These are phyloP conservation scores for Apiotrichum domesticum DNA, from an alignment of 1,284 basidiomycete genomes.

Conservation along the genomic window DNA sequence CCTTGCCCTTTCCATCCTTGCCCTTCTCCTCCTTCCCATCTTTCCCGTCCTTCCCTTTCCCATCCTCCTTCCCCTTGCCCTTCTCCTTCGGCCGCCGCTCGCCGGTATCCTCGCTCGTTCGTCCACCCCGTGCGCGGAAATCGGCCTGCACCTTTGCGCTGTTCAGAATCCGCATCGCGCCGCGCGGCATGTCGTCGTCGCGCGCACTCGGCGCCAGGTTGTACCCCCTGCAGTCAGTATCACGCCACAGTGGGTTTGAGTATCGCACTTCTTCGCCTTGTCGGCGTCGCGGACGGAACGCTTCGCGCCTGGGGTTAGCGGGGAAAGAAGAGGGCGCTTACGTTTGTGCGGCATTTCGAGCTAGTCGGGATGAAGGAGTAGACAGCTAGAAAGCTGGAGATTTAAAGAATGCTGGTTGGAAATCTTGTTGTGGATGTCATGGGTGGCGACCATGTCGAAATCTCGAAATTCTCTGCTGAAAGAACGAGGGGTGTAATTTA, in stretches of 20 bases:
- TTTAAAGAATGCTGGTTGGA: too few species aligned
- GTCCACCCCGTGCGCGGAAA: slow-evolving; percentile 34
- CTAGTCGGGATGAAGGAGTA: too few species aligned
- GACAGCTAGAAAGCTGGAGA: too few species aligned
- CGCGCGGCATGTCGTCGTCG: slow-evolving; percentile 40
- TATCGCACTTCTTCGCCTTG: slow-evolving; percentile 32
- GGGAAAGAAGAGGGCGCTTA: slow-evolving; percentile 13
- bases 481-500: too few species aligned
- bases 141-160: slow-evolving; percentile 29
- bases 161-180: slow-evolving; percentile 39
- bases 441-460: too few species aligned
- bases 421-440: too few species aligned
- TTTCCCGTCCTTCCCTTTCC: neutral
- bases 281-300: slow-evolving; percentile 37
- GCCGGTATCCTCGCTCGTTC: slow-evolving; percentile 36
- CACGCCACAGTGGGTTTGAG: neutral
- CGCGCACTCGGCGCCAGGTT: slow-evolving; percentile 33
- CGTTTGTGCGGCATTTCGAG: slow-evolving; percentile 43
- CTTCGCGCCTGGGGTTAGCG: slow-evolving; percentile 36
- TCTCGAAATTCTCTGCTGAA: too few species aligned
- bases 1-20: neutral
- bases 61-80: neutral
- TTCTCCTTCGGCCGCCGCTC: slow-evolving; percentile 13
- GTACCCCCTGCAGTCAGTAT: slow-evolving; percentile 31
- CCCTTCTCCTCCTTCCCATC: neutral